Base-by-base conservation (phyloP, 306 rosid genomes). In the Urtica urens region DNA sequence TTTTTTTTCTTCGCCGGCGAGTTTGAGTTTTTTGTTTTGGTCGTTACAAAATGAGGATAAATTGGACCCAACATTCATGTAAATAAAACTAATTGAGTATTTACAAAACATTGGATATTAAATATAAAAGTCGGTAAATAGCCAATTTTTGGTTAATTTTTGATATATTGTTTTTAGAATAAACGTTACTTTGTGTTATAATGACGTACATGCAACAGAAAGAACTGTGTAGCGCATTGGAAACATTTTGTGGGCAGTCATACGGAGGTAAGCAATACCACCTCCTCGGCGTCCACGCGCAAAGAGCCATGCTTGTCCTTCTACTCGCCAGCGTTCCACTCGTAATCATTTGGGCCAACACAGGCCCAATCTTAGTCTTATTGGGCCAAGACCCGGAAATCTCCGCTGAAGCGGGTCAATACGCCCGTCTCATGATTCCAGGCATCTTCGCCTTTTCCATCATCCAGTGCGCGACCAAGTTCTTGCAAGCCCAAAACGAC, bases 151-250 rank as follows among this genome's bases (percentile, higher is more conserved):
- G n/a, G n/a, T n/a, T n/a, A n/a, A n/a, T n/a, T n/a, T n/a, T n/a
- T n/a, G n/a, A n/a, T n/a, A n/a, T n/a, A n/a, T n/a, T n/a, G n/a
- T n/a, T n/a, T n/a, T n/a, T n/a, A n/a, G n/a, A n/a, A n/a, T n/a
- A n/a, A n/a, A n/a, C n/a, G n/a, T n/a, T n/a, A n/a, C n/a, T n/a
- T n/a, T n/a, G n/a, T n/a, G n/a, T n/a, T n/a, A n/a, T n/a, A n/a
- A n/a, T n/a, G n/a, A n/a, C n/a, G n/a, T n/a, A n/a, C n/a, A n/a
- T n/a, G n/a, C n/a, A n/a, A n/a, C n/a, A n/a, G n/a, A n/a, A n/a
- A n/a, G n/a, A n/a, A 58, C 62, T 72, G 78, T 67, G 55, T n/a
- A 72, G 71, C 17, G 74, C 74, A 51, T 58, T 72, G 34, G 74
- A 73, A 23, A 73, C 79, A 2, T 63, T 68, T 12, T 73, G 75